Conservation (phyloP, 1,139 yeast genomes). For the Ashbya aceris region DNA sequence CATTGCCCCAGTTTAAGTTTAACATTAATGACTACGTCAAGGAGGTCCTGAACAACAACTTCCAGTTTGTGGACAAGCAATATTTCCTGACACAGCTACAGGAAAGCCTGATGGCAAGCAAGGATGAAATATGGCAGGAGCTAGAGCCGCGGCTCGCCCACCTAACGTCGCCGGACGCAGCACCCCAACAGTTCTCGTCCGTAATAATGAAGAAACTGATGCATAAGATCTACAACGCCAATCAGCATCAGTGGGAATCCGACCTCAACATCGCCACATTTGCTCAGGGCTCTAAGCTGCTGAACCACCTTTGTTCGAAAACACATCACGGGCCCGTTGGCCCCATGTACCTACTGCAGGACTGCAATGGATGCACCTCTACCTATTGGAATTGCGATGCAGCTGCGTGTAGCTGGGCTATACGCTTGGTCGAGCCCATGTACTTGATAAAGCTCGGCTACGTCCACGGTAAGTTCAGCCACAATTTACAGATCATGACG, state of each 20-base stretch:
- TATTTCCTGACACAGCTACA: constrained; percentile 23
- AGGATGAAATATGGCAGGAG: constrained; percentile 23
- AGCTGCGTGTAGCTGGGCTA: constrained; percentile 26
- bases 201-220: constrained; percentile 22
- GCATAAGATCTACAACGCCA: constrained; percentile 24
- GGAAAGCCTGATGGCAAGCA: constrained; percentile 18
- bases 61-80: constrained; percentile 24
- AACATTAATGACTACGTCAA: constrained; percentile 25
- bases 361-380: constrained; percentile 19
- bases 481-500: constrained; percentile 29
- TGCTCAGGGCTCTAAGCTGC: constrained; percentile 26
- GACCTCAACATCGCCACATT: constrained; percentile 28
- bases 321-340: constrained; percentile 19
- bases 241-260: constrained; percentile 28
- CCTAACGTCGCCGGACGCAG: constrained; percentile 5
- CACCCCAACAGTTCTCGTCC: constrained; percentile 20
- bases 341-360: constrained; percentile 23
- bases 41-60: constrained; percentile 24
- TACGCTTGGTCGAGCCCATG: constrained; percentile 31
- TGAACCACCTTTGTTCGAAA: constrained; percentile 25
- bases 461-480: constrained; percentile 29
- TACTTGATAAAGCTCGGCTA: constrained; percentile 29
- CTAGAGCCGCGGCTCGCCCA: constrained; percentile 14
- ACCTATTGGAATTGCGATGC: constrained; percentile 31
- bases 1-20: constrained; percentile 13